These are phyloP conservation scores for Boeremia lycopersici DNA, from an alignment of 2,329 filamentous ascomycete species.

Conservation along the genomic window DNA sequence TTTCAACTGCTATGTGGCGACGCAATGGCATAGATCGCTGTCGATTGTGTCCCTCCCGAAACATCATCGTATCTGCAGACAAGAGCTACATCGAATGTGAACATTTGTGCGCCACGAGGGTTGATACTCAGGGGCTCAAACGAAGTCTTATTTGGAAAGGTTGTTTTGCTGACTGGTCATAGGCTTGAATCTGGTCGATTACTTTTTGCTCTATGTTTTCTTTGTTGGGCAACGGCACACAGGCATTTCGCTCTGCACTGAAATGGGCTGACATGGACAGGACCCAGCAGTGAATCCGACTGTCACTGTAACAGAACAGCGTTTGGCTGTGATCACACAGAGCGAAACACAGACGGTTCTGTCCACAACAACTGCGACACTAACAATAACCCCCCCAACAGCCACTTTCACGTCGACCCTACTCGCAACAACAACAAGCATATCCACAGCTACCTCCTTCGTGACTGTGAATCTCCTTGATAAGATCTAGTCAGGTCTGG, in stretches of 20 bases:
- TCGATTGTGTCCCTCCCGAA: too few species aligned
- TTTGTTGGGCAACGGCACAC: background rate
- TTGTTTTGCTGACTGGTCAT: background rate
- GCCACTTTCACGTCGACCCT: background rate
- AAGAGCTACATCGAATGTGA: too few species aligned
- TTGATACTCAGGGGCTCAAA: too few species aligned
- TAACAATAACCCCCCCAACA: background rate
- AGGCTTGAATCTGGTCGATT: background rate
- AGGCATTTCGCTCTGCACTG: background rate
- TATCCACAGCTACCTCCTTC: background rate
- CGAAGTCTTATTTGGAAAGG: too few species aligned
- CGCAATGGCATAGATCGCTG: too few species aligned
- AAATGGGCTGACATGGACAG: constrained; percentile 3
- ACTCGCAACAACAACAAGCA: background rate
- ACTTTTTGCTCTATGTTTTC: background rate
- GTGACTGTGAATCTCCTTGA: background rate
- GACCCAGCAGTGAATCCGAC: background rate
- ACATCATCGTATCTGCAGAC: too few species aligned
- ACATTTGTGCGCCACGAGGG: too few species aligned
- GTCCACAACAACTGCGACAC: background rate
- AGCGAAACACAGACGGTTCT: background rate
- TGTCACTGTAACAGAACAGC: constrained; percentile 7
- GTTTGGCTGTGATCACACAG: background rate
- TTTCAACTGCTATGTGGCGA: too few species aligned
- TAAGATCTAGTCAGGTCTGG: background rate